phyloP scores from a whole-genome alignment of 129 eudicot species.

The Flaveria trinervia region DNA sequence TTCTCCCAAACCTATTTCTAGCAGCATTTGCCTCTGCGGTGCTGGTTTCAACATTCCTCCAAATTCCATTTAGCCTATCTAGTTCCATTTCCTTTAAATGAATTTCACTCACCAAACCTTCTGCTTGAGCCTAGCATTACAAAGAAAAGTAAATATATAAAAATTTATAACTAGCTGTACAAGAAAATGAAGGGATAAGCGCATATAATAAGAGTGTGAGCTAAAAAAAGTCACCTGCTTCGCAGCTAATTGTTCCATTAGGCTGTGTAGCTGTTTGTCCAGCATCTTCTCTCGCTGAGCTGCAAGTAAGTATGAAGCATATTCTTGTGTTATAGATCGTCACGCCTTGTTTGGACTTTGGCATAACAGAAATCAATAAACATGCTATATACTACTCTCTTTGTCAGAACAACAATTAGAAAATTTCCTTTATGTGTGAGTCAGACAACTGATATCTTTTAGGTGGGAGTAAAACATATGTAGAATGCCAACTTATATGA shows the following conservation, averaged over 20 bases:
- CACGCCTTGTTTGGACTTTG: no score
- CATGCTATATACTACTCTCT: neutral
- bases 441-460: no score
- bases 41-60: constrained; percentile 58
- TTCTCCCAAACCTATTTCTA: constrained; percentile 62
- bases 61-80: constrained; percentile 63
- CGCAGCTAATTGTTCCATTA: constrained; percentile 79
- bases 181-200: neutral
- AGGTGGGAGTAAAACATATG: neutral
- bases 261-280: constrained; percentile 91
- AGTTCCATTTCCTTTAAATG: constrained; percentile 83
- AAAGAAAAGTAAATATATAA: neutral
- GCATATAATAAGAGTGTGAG: neutral
- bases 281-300: constrained; percentile 88
- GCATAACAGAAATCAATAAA: neutral
- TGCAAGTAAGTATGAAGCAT: constrained; percentile 29
- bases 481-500: neutral
- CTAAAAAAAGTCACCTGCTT: constrained; percentile 63
- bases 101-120: constrained; percentile 71
- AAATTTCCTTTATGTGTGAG: neutral
- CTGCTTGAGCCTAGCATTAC: constrained; percentile 76
- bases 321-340: neutral
- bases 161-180: neutral
- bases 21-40: constrained; percentile 53
- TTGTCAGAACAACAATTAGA: neutral